A percentile compares a stretch with the other conserved stretches of the same genome.
phyloP scores from a whole-genome alignment of 2,329 filamentous ascomycete species.

The Hymenoscyphus fructigenus region DNA sequence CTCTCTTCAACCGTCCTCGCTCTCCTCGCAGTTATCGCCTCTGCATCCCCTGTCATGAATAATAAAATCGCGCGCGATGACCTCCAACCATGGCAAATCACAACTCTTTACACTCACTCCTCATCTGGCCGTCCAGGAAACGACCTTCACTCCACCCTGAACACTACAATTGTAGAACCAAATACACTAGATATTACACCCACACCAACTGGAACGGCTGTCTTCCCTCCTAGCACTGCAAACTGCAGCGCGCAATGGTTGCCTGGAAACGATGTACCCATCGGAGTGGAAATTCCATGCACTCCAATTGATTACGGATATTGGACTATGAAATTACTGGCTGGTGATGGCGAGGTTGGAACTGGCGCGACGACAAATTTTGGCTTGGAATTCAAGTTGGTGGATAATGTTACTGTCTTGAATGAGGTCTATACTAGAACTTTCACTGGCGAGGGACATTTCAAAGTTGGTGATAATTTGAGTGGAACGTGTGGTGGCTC shows the following conservation, averaged over 20 bases:
- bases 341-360: not conserved
- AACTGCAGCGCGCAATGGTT: constrained; percentile 1
- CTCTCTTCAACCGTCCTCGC: not conserved
- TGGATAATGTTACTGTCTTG: not conserved
- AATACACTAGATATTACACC: not conserved
- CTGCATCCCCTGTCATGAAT: not conserved
- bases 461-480: not conserved
- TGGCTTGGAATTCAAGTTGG: not conserved
- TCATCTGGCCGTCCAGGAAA: not conserved
- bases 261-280: not conserved
- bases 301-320: not conserved
- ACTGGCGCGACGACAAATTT: not conserved
- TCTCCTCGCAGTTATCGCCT: not conserved
- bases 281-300: not conserved
- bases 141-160: not conserved
- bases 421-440: not conserved
- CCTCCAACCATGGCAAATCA: not conserved
- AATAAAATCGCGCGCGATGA: not conserved
- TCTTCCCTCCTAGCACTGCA: not conserved
- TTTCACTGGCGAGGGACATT: not conserved
- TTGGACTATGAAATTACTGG: not conserved
- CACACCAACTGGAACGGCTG: not conserved
- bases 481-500: not conserved
- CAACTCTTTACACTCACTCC: not conserved
- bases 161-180: not conserved